A percentile compares a stretch with the other conserved stretches of the same genome.
Evolutionary conservation across 257 asterid species (phyloP).

Genomic region (Solanum rostratum): DNA sequence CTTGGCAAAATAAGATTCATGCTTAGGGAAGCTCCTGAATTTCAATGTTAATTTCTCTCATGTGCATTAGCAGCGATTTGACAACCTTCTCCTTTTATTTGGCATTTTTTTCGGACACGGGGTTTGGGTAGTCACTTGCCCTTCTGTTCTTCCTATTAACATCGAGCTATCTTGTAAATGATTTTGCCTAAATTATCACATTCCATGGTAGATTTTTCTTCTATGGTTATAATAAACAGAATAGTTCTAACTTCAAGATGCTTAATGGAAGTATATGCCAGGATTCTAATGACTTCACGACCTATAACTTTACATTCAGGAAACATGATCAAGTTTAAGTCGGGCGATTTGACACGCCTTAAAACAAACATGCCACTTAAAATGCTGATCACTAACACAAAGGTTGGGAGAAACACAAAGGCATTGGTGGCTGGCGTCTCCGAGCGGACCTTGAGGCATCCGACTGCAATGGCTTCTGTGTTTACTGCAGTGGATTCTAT

Average conservation of each 20-base stretch:
- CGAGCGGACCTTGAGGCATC: conserved; percentile 66
- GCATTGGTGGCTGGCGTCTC: conserved; percentile 78
- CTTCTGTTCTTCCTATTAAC: neutral
- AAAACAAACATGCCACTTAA: conserved; percentile 89
- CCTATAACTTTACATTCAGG: conserved; percentile 37
- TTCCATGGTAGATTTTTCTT: neutral
- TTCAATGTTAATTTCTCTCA: neutral
- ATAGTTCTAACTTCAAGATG: neutral
- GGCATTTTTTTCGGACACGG: neutral
- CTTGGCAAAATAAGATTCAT: neutral
- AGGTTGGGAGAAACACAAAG: conserved; percentile 86
- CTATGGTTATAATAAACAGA: neutral
- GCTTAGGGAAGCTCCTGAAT: neutral
- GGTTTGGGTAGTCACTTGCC: neutral
- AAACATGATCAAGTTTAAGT: conserved; percentile 78
- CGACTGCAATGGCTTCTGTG: conserved; percentile 70
- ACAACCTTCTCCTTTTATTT: neutral
- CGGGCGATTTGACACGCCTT: conserved; percentile 71
- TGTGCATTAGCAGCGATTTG: neutral
- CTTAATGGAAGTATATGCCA: neutral
- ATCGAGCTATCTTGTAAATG: neutral
- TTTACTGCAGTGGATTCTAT: conserved; percentile 80
- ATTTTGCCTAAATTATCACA: neutral
- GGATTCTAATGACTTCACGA: neutral
- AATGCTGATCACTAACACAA: conserved; percentile 90